Evolutionary conservation across 768 basidiomycete genomes (phyloP), one percentile per base, ranked within the genome.

Genomic region (Mycena olivaceomarginata): DNA sequence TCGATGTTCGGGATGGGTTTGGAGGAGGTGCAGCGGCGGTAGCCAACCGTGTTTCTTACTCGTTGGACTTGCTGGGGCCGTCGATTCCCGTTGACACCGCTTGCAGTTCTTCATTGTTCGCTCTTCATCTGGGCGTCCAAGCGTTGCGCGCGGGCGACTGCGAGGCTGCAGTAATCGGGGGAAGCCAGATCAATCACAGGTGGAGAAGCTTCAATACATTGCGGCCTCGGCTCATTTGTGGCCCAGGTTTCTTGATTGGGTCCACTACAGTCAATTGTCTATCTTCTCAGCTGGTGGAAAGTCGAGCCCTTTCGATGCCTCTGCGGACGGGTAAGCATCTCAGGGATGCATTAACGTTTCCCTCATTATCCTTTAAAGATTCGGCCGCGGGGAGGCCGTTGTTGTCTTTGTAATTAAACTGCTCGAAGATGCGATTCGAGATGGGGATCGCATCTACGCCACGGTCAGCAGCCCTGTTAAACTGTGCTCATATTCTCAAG

Each of bases 21-120:
- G 43, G 43, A 65, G 64, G 64, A 25, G 76, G 79, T 45, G 85
- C 87, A 12, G 77, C 82, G 11, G 86, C 85, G 81, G 81, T 89
- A 4, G 87, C 89, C 25, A 89, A 89, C 79, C 81, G 83, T 39
- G 81, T 89, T 51, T 88, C 89, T 1, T 87, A 89, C 76, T 84
- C 86, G 71, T 80, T 89, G 15, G 86, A 88, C 73, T 77, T 87
- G n/a, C 60, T 81, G 5, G 90, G 90, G 13, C 91, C 91, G 18
- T 92, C 91, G 4, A 74, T 91, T 45, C 88, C 90, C 7, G 78
- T 87, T 0, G 90, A 92, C 75, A 90, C 89, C 0, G 89, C 89
- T 0, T 91, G 91, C 77, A 91, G 89, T 46, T 91, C 90, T n/a
- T 86, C 84, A 18, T 81, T 88, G 22, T 86, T 84, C 7, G 89